Conservation (phyloP, 768 basidiomycete species). For the Leccinellum albellum region DNA sequence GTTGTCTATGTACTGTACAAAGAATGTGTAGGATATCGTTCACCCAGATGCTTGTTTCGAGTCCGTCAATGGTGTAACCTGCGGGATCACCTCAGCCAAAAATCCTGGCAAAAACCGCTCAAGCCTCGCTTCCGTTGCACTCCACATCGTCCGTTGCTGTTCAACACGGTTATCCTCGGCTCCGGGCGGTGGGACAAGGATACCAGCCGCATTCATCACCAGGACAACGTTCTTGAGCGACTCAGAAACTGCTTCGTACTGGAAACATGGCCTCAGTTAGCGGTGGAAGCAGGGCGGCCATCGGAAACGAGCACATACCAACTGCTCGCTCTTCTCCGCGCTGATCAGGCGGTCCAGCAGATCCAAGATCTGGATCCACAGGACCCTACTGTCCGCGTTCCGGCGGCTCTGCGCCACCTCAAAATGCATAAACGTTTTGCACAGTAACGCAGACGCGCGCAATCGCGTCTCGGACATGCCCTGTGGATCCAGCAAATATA, state of each 20-base stretch:
- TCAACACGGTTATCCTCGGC: conserved; percentile 49
- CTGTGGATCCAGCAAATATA: conserved; percentile 71
- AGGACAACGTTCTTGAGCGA: conserved; percentile 94
- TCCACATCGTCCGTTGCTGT: conserved; percentile 73
- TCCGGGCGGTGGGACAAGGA: conserved; percentile 61
- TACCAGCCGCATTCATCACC: conserved; percentile 88
- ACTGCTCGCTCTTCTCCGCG: conserved; percentile 76
- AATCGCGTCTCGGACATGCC: conserved; percentile 91
- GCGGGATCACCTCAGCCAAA: conserved; percentile 61
- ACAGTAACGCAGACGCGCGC: conserved; percentile 82
- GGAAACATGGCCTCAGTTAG: conserved; percentile 3
- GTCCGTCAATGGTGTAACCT: conserved; percentile 9
- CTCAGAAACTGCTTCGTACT: conserved; percentile 96
- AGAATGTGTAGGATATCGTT: conserved; percentile 1
- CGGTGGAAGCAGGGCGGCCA: neutral
- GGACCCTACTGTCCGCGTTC: conserved; percentile 58
- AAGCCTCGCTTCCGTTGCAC: conserved; percentile 77
- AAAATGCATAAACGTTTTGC: conserved; percentile 95
- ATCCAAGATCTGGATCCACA: conserved; percentile 91
- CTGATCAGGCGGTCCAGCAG: conserved; percentile 86
- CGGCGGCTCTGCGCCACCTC: conserved; percentile 66
- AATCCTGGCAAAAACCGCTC: conserved; percentile 93
- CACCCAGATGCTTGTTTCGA: conserved; percentile 12
- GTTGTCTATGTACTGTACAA: conserved; percentile 1
- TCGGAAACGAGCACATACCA: conserved; percentile 46